Conservation (phyloP, 1,139 yeast genomes). For the Sugiyamaella novakii region DNA sequence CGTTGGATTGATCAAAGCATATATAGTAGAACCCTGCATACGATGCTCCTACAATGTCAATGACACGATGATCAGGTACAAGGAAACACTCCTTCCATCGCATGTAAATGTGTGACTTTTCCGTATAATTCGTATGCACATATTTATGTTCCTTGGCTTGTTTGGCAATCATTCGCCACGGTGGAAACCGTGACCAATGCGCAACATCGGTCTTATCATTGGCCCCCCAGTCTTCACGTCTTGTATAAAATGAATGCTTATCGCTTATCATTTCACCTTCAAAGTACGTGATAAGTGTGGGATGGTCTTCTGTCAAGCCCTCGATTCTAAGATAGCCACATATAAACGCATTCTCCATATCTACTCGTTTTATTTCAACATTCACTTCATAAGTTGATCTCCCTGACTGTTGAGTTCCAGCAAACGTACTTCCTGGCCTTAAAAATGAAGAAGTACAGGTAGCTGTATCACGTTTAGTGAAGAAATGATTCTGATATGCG, state of each 20-base stretch:
- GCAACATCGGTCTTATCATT: constrained; percentile 68
- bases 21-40: constrained; percentile 92
- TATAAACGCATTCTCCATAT: constrained; percentile 59
- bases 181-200: constrained; percentile 82
- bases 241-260: constrained; percentile 52
- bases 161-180: constrained; percentile 50
- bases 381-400: constrained; percentile 64
- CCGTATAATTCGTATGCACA: constrained; percentile 38
- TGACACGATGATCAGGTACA: constrained; percentile 76
- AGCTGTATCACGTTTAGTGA: constrained; percentile 24
- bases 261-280: constrained; percentile 82
- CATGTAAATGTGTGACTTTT: constrained; percentile 70
- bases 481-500: constrained; percentile 20
- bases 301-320: constrained; percentile 75
- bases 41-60: constrained; percentile 66
- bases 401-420: constrained; percentile 78
- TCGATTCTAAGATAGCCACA: constrained; percentile 80
- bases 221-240: constrained; percentile 60
- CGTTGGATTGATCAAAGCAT: constrained; percentile 75
- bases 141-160: constrained; percentile 37
- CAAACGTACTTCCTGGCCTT: constrained; percentile 63
- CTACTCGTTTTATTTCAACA: constrained; percentile 73
- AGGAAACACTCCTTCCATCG: constrained; percentile 92
- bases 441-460: constrained; percentile 38
- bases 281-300: constrained; percentile 82